phyloP scores from a whole-genome alignment of 305 asterid species.

The Fraxinus velutina region DNA sequence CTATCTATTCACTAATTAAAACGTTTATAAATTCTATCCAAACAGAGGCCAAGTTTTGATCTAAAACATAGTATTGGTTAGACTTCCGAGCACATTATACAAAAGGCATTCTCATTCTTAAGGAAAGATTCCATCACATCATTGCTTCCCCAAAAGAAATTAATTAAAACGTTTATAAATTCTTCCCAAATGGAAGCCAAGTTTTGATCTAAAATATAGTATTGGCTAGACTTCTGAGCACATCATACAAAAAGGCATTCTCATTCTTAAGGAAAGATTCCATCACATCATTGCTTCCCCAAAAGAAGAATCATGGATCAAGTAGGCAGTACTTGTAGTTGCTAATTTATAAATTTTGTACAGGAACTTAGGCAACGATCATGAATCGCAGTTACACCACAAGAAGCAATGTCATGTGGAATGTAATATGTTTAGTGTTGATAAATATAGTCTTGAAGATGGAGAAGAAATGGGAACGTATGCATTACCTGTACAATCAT shows the following conservation, averaged over 20 bases:
- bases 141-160: constrained; percentile 1
- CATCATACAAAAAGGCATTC: background rate
- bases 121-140: background rate
- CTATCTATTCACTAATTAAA: background rate
- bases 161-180: background rate
- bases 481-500: constrained; percentile 91
- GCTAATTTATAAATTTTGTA: constrained; percentile 16
- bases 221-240: background rate
- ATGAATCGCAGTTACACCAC: background rate
- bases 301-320: constrained; percentile 18
- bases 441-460: constrained; percentile 19
- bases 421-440: constrained; percentile 5
- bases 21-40: background rate
- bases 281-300: constrained; percentile 1
- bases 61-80: background rate
- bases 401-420: background rate
- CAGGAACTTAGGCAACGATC: background rate
- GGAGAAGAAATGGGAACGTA: constrained; percentile 30
- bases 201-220: background rate
- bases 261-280: background rate
- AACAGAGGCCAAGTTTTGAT: background rate
- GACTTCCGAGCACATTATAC: background rate
- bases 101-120: background rate
- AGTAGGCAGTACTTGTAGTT: constrained; percentile 19
- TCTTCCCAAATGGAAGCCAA: background rate